Evolutionary conservation across 2,329 filamentous ascomycete genomes (phyloP).

Genomic region (Colletotrichum nymphaeae): DNA sequence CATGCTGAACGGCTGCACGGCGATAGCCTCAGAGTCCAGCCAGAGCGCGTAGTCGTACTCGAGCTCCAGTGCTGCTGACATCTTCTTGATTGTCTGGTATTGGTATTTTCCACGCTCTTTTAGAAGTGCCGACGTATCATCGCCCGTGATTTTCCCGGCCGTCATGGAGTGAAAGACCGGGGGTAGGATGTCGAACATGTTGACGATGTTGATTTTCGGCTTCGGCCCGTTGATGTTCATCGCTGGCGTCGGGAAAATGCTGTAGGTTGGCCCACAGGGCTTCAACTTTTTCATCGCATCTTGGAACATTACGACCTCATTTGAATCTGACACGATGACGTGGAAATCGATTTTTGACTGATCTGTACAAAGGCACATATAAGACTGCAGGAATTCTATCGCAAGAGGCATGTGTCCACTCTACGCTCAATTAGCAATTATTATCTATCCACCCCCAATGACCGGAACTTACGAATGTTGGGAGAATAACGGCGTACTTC

Average conservation of each 20-base stretch:
- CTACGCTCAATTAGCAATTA: neutral
- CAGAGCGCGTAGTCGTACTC: slow-evolving; percentile 26
- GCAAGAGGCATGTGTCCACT: slow-evolving; percentile 3
- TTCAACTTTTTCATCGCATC: neutral
- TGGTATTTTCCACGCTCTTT: slow-evolving; percentile 8
- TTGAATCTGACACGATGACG: slow-evolving; percentile 10
- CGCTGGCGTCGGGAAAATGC: slow-evolving; percentile 13
- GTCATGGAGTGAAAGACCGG: neutral
- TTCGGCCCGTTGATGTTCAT: slow-evolving; percentile 10
- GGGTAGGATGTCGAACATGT: slow-evolving; percentile 22
- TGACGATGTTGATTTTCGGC: slow-evolving; percentile 9
- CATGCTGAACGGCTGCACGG: slow-evolving; percentile 19
- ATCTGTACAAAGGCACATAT: slow-evolving; percentile 28
- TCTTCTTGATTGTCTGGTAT: slow-evolving; percentile 28
- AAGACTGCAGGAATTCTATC: slow-evolving; percentile 20
- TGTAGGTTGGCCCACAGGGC: slow-evolving; percentile 4
- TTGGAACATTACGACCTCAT: neutral
- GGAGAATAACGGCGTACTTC: slow-evolving; percentile 25
- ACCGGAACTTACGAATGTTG: slow-evolving; percentile 15
- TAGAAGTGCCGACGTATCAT: slow-evolving; percentile 17
- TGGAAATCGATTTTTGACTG: slow-evolving; percentile 16
- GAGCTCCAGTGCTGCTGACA: neutral
- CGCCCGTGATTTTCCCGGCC: neutral
- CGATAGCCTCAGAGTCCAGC: slow-evolving; percentile 28
- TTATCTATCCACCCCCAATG: neutral